These are phyloP conservation scores for Thelonectria olida DNA, from an alignment of 2,329 filamentous ascomycete species.

Conservation along the genomic window DNA sequence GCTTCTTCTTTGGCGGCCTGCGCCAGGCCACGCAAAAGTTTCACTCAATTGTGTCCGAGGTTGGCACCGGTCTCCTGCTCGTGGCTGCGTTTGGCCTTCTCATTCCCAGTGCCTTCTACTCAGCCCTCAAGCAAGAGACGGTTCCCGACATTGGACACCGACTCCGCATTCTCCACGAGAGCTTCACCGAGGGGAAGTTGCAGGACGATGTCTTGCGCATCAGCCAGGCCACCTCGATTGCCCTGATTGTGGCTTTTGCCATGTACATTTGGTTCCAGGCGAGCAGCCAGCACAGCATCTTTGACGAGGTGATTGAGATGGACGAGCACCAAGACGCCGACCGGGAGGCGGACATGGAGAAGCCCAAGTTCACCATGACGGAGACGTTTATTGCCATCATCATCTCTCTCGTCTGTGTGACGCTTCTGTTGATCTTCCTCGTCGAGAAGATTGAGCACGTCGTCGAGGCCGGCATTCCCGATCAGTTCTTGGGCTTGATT, in stretches of 20 bases:
- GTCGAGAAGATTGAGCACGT: constrained; percentile 70
- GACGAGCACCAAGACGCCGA: constrained; percentile 65
- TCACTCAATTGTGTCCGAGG: constrained; percentile 73
- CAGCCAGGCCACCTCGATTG: constrained; percentile 69
- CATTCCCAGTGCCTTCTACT: constrained; percentile 49
- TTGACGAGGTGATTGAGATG: constrained; percentile 63
- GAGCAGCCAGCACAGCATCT: constrained; percentile 70
- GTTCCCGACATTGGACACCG: constrained; percentile 31
- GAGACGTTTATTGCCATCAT: constrained; percentile 69
- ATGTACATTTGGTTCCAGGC: constrained; percentile 69
- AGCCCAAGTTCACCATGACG: constrained; percentile 72
- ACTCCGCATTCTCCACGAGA: constrained; percentile 35
- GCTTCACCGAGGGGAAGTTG: constrained; percentile 49
- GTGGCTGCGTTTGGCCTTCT: constrained; percentile 59
- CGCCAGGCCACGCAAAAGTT: constrained; percentile 68
- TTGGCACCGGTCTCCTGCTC: constrained; percentile 71
- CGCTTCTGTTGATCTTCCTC: constrained; percentile 73
- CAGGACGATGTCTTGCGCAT: constrained; percentile 62
- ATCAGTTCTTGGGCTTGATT: constrained; percentile 62
- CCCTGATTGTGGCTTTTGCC: constrained; percentile 68
- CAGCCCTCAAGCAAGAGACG: constrained; percentile 44
- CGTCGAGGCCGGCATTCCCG: constrained; percentile 43
- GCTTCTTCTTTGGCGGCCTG: constrained; percentile 73
- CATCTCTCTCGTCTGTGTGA: constrained; percentile 67
- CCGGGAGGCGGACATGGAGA: constrained; percentile 62